Conservation (phyloP, 176 grass and related monocot species). For the Bonia amplexicaulis region DNA sequence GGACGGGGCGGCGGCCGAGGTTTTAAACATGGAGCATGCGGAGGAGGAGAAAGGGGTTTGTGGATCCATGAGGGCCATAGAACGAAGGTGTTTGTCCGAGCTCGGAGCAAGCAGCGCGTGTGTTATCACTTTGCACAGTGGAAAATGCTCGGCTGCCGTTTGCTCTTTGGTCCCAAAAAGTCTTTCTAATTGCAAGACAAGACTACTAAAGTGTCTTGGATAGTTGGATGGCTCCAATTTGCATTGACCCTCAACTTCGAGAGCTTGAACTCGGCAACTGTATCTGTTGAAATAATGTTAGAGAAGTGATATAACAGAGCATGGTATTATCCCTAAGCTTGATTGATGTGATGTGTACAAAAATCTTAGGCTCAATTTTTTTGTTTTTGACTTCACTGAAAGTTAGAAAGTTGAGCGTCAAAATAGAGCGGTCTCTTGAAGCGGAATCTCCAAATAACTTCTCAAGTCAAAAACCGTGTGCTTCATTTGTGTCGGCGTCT, state of each 20-base stretch:
- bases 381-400: too few species aligned
- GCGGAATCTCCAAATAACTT: too few species aligned
- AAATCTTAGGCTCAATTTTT: too few species aligned
- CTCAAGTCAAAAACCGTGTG: too few species aligned
- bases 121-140: not conserved
- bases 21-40: conserved; percentile 38
- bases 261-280: not conserved
- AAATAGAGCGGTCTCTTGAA: too few species aligned
- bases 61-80: conserved; percentile 36
- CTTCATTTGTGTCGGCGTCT: fast-evolving
- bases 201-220: too few species aligned
- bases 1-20: not conserved
- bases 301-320: not conserved
- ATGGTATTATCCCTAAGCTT: not conserved
- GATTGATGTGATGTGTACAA: too few species aligned
- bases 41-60: conserved; percentile 30
- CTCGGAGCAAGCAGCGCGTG: not conserved
- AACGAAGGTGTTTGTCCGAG: not conserved
- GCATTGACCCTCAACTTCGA: too few species aligned
- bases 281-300: not conserved
- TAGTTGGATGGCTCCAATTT: too few species aligned
- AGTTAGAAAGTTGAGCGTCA: too few species aligned
- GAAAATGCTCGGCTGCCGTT: not conserved
- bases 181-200: not conserved
- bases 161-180: not conserved